phyloP scores from a whole-genome alignment of 164 flowering plant species.

The Magnolia kwangsiensis region DNA sequence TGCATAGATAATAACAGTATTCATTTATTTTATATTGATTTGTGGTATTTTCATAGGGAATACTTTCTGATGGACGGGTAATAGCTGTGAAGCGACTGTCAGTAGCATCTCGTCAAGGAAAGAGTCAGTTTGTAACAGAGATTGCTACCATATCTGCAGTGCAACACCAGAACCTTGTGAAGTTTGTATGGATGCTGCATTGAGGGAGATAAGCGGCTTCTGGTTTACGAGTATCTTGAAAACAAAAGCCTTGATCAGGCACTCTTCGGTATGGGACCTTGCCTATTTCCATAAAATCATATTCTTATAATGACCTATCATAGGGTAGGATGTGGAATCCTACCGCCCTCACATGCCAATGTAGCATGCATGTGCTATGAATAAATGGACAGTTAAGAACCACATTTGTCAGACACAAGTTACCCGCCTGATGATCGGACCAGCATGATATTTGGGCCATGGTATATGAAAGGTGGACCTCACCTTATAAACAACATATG shows the following conservation, averaged over 20 bases:
- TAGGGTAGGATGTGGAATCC: background rate
- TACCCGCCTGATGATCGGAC: background rate
- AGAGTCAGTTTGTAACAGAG: constrained; percentile 68
- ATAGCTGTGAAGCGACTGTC: constrained; percentile 77
- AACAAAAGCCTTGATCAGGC: constrained; percentile 79
- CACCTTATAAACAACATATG: background rate
- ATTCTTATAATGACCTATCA: background rate
- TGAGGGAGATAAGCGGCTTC: constrained; percentile 55
- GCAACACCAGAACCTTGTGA: constrained; percentile 78
- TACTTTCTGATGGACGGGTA: constrained; percentile 52
- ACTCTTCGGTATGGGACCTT: constrained; percentile 46
- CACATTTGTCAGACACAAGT: background rate
- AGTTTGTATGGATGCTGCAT: constrained; percentile 78
- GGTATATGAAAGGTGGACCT: background rate
- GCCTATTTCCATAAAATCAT: no score
- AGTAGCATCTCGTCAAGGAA: constrained; percentile 66
- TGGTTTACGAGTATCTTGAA: constrained; percentile 75
- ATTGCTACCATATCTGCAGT: constrained; percentile 82
- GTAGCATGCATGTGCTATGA: background rate
- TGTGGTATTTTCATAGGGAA: constrained; percentile 35
- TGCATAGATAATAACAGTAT: background rate
- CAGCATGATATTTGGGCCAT: no score
- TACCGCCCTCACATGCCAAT: background rate
- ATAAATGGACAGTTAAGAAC: background rate
- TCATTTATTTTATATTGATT: no score